Evolutionary conservation across 257 asterid species (phyloP).

Genomic region (Solanum piurae): DNA sequence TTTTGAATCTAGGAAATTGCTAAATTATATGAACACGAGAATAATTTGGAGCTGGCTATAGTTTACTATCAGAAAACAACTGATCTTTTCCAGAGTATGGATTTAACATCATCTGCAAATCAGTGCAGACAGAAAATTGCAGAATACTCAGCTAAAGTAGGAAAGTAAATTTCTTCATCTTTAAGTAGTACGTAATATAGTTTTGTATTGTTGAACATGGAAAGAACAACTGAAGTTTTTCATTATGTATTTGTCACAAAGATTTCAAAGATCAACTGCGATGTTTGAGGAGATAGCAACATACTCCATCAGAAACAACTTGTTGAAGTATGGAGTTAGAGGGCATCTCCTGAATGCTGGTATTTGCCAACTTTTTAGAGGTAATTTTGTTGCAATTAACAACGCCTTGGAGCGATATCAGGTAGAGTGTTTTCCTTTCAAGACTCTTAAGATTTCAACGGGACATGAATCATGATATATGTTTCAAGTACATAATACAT

Average conservation of each 20-base stretch:
- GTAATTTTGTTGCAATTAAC: slow-evolving; percentile 68
- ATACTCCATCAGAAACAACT: no score
- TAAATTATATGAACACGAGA: slow-evolving; percentile 10
- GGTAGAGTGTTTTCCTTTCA: slow-evolving; percentile 11
- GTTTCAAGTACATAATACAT: neutral
- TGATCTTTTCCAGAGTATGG: slow-evolving; percentile 79
- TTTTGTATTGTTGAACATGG: neutral
- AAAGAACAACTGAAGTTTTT: no score
- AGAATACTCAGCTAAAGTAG: slow-evolving; percentile 73
- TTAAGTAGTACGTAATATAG: neutral
- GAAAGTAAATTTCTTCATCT: slow-evolving; percentile 41
- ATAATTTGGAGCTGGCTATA: neutral
- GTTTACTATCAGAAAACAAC: slow-evolving; percentile 30
- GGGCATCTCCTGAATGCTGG: slow-evolving; percentile 99
- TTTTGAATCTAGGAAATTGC: neutral
- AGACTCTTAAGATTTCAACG: no score
- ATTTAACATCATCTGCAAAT: slow-evolving; percentile 66
- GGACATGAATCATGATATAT: no score
- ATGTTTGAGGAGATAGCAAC: no score
- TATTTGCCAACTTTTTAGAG: slow-evolving; percentile 82
- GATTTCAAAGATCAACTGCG: slow-evolving; percentile 71
- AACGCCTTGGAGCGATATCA: slow-evolving; percentile 71
- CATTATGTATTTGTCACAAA: slow-evolving; percentile 9
- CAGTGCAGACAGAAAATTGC: slow-evolving; percentile 89
- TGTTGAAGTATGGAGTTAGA: slow-evolving; percentile 18